These are phyloP conservation scores for Colletotrichum musae DNA, from an alignment of 2,329 filamentous ascomycete species.

Conservation along the genomic window DNA sequence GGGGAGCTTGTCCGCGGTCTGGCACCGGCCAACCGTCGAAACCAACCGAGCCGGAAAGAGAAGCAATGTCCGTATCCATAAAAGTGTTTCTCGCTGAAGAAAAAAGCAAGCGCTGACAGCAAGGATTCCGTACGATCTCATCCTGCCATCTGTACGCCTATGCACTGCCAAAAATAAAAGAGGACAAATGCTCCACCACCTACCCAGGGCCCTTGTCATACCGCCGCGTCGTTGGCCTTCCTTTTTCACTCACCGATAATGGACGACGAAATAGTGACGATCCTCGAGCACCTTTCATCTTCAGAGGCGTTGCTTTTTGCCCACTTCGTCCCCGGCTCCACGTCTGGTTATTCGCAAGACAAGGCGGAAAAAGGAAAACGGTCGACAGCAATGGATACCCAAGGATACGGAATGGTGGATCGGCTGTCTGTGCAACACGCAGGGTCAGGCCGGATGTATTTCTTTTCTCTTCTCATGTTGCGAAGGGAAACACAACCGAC, in stretches of 20 bases:
- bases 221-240: conserved; percentile 9
- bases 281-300: conserved; percentile 1
- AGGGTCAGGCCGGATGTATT: conserved; percentile 26
- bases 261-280: conserved; percentile 17
- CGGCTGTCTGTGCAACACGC: conserved; percentile 30
- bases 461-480: conserved; percentile 32
- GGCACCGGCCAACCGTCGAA: background rate
- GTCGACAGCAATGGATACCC: conserved; percentile 18
- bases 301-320: background rate
- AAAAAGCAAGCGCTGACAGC: conserved; percentile 22
- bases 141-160: conserved; percentile 8
- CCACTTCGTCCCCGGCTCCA: conserved; percentile 1
- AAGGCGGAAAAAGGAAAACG: conserved; percentile 21
- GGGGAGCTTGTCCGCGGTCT: background rate
- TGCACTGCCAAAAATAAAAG: conserved; percentile 8
- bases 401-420: conserved; percentile 22
- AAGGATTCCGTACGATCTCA: conserved; percentile 25
- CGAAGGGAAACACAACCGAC: conserved; percentile 25
- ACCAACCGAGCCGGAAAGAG: background rate
- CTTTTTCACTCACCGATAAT: conserved; percentile 27
- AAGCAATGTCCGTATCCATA: conserved; percentile 6
- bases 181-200: conserved; percentile 8
- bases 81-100: conserved; percentile 1
- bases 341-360: conserved; percentile 19
- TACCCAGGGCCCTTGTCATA: conserved; percentile 14